Evolutionary conservation across 768 basidiomycete species (phyloP).

Genomic region (Suillus tomentosus): DNA sequence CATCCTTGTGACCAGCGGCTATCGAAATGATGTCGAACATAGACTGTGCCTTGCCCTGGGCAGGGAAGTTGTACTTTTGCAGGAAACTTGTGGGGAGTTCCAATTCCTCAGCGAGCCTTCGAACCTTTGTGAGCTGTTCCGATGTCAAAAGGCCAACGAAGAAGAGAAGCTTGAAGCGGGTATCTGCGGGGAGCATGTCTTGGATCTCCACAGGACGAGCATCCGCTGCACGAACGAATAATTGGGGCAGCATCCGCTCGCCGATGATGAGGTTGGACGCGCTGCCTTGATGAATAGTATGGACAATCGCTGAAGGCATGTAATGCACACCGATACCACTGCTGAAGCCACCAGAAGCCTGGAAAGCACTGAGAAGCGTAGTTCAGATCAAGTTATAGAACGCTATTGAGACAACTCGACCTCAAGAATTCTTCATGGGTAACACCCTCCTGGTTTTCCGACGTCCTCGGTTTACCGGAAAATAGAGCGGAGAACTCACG

Average conservation of each 20-base stretch:
- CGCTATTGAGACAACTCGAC: conserved; percentile 22
- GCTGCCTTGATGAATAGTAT: conserved; percentile 29
- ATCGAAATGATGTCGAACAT: conserved; percentile 37
- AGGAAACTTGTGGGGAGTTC: conserved; percentile 28
- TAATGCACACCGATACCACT: conserved; percentile 45
- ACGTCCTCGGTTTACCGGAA: conserved; percentile 63
- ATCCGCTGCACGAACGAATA: conserved; percentile 39
- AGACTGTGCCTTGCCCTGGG: conserved; percentile 20
- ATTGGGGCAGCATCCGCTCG: conserved; percentile 39
- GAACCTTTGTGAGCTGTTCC: conserved; percentile 23
- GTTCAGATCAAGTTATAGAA: conserved; percentile 4
- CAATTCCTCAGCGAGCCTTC: conserved; percentile 30
- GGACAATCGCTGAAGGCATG: conserved; percentile 37
- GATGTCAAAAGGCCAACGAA: conserved; percentile 35
- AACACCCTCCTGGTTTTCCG: conserved; percentile 36
- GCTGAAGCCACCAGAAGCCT: conserved; percentile 40
- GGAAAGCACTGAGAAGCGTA: conserved; percentile 33
- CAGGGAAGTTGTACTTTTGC: conserved; percentile 26
- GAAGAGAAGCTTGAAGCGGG: conserved; percentile 40
- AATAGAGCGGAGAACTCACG: conserved; percentile 65
- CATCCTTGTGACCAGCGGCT: conserved; percentile 32
- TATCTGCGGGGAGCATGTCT: conserved; percentile 41
- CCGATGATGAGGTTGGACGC: conserved; percentile 39
- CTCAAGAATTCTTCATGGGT: conserved; percentile 38
- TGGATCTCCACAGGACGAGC: conserved; percentile 41